Evolutionary conservation across 2,329 filamentous ascomycete genomes (phyloP).

Genomic region (Colletotrichum lupini): DNA sequence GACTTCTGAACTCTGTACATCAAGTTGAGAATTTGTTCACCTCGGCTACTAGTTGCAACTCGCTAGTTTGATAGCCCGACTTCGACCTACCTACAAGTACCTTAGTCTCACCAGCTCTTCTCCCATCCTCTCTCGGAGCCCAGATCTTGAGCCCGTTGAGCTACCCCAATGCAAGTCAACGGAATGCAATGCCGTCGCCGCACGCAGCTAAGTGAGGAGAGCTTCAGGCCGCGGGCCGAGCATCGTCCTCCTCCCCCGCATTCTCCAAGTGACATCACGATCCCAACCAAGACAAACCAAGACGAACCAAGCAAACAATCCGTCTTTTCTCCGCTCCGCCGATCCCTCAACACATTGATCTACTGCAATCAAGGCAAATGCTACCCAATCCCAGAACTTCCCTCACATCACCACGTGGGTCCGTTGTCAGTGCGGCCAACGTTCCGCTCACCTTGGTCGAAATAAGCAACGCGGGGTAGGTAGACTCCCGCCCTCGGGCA

Average conservation of each 20-base stretch:
- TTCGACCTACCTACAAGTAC: neutral
- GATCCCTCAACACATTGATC: neutral
- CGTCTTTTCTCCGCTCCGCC: conserved; percentile 1
- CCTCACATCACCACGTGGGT: neutral
- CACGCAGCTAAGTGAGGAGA: too few relatives aligned
- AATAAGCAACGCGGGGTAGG: conserved; percentile 24
- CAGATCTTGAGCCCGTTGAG: neutral
- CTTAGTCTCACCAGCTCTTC: neutral
- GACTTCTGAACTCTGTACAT: neutral
- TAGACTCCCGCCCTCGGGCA: conserved; percentile 12
- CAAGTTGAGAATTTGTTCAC: neutral
- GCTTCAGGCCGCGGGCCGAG: conserved; percentile 5
- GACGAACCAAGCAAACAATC: too few relatives aligned
- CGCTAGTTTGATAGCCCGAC: neutral
- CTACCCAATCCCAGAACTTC: conserved; percentile 3
- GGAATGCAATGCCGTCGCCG: neutral
- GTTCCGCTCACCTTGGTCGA: neutral
- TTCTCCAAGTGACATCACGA: conserved; percentile 25
- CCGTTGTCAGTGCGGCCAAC: conserved; percentile 9
- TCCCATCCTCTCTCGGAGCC: neutral
- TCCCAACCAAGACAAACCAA: neutral
- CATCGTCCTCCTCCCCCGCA: conserved; percentile 22
- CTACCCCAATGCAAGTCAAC: neutral
- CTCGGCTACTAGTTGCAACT: neutral
- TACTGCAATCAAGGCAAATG: neutral